Evolutionary conservation across 345 rosid species (phyloP).

Genomic region (Psidium guajava): DNA sequence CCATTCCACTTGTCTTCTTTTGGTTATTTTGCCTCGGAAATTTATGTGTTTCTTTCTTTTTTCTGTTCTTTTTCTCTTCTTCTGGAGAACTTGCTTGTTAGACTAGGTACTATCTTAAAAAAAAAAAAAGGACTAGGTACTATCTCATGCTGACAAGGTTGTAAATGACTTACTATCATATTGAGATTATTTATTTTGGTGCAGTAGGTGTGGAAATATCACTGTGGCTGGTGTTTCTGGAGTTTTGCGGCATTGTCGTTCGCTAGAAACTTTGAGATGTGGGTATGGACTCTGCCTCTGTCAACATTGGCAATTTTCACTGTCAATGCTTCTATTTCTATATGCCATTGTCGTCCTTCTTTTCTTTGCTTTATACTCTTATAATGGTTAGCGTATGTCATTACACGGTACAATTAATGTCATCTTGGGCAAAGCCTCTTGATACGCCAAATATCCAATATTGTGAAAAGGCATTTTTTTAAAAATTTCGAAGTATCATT

Average conservation of each 20-base stretch:
- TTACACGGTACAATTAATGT: neutral
- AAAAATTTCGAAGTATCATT: neutral
- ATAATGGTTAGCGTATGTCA: neutral
- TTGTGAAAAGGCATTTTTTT: neutral
- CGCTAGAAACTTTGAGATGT: slow-evolving; percentile 68
- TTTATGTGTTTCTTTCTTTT: neutral
- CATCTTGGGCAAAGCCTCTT: neutral
- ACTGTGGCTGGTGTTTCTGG: slow-evolving; percentile 57
- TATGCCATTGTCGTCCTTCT: neutral
- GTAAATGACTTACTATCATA: neutral
- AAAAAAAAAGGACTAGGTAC: neutral
- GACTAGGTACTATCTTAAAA: neutral
- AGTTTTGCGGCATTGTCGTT: slow-evolving; percentile 52
- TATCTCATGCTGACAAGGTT: neutral
- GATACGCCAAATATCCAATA: neutral
- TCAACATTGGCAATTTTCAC: neutral
- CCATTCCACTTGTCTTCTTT: neutral
- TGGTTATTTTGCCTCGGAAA: neutral
- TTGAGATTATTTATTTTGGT: slow-evolving; percentile 6
- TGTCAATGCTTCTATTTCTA: neutral
- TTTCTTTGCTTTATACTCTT: neutral
- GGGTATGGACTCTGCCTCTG: slow-evolving; percentile 35
- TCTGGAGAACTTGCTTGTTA: neutral
- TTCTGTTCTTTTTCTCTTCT: neutral
- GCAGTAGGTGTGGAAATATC: slow-evolving; percentile 60